A percentile compares a stretch with the other conserved stretches of the same genome.
Conservation (phyloP, 306 rosid species). For the Arachis stenosperma region DNA sequence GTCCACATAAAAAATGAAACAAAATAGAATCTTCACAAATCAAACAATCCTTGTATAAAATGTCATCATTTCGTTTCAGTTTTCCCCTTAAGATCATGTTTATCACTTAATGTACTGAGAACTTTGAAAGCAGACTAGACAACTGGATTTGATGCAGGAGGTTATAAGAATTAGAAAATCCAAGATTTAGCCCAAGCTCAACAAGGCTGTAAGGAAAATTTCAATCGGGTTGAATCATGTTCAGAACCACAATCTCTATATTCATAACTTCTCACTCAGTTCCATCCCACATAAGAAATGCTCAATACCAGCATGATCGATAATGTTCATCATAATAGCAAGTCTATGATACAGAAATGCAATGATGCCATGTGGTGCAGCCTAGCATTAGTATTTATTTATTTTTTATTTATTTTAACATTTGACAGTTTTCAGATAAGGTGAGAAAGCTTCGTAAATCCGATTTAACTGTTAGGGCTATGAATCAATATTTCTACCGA, state of each 20-base stretch:
- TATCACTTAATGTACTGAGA: background rate
- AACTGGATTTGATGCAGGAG: background rate
- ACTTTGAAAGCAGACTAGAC: slow-evolving; percentile 8
- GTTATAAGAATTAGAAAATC: background rate
- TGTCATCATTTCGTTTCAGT: background rate
- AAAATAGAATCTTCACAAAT: slow-evolving; percentile 3
- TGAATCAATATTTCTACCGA: slow-evolving; percentile 1
- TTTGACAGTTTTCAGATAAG: background rate
- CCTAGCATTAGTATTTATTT: background rate
- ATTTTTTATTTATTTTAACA: background rate
- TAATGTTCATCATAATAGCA: background rate
- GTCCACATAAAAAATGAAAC: slow-evolving; percentile 1
- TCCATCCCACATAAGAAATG: background rate
- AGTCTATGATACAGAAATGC: background rate
- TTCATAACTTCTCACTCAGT: background rate
- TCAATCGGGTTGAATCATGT: background rate
- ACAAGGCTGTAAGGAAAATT: slow-evolving; percentile 13
- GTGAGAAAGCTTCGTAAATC: background rate
- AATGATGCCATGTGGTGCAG: background rate
- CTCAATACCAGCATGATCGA: background rate
- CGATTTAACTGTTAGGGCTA: background rate
- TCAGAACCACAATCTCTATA: background rate
- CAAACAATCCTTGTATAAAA: slow-evolving; percentile 6
- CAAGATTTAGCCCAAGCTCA: background rate
- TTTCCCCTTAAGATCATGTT: slow-evolving; percentile 3